phyloP scores from a whole-genome alignment of 2,329 filamentous ascomycete genomes.

The Sporothrix variecibatus region DNA sequence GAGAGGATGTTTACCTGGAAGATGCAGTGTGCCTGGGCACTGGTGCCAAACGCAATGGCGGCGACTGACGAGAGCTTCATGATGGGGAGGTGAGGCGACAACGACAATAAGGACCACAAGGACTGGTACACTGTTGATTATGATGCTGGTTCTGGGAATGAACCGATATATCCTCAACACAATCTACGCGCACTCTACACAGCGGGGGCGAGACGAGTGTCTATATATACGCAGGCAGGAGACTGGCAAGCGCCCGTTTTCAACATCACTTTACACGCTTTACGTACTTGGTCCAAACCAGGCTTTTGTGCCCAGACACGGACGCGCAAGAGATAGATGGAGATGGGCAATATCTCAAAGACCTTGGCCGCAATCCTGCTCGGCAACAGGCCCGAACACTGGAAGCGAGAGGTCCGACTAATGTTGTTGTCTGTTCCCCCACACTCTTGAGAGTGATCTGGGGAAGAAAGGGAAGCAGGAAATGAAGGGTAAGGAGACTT shows the following conservation, averaged over 20 bases:
- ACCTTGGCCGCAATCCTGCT: background rate
- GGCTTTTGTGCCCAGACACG: background rate
- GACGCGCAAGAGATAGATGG: conserved; percentile 1
- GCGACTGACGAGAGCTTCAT: conserved; percentile 30
- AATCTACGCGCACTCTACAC: background rate
- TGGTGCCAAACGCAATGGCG: conserved; percentile 39
- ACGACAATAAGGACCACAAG: background rate
- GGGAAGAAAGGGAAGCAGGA: background rate
- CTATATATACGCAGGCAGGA: background rate
- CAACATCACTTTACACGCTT: background rate
- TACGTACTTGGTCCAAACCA: background rate
- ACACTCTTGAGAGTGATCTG: background rate
- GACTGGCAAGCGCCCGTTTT: background rate
- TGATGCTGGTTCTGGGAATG: background rate
- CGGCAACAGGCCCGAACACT: background rate
- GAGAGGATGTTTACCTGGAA: conserved; percentile 42
- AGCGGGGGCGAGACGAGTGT: background rate
- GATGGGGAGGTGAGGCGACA: background rate
- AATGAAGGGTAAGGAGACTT: background rate
- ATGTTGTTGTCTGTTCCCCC: background rate
- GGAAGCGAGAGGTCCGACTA: conserved; percentile 9
- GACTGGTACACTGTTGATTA: background rate
- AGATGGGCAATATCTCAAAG: background rate
- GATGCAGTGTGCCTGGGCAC: conserved; percentile 46
- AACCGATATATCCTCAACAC: background rate